Base-by-base conservation (phyloP, 176 grass and related monocot species). In the Echinochloa phyllopogon region DNA sequence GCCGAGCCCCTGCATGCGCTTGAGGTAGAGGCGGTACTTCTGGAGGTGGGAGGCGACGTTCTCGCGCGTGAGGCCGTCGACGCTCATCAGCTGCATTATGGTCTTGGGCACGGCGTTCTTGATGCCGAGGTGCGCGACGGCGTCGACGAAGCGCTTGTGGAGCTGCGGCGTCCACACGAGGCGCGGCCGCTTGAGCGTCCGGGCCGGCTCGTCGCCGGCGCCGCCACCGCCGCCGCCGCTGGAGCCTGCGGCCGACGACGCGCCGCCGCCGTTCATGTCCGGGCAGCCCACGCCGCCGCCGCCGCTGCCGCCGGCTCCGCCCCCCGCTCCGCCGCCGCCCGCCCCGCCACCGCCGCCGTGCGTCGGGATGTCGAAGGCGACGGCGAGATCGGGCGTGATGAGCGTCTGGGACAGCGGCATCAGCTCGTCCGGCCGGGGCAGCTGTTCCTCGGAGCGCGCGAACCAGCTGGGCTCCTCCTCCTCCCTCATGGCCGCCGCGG, bases 61-160 rank as follows among this genome's bases (percentile, higher is more conserved):
- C 77, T 97, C 94, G 82, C 94, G 94, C 56, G 94, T 97, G 81
- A 97, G 94, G 27, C 94, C 94, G 60, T 92, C 94, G 3, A 97
- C 92, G 82, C 92, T 97, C 94, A 97, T 97, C 41, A 97, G 87
- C 78, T 94, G 91, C 94, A 97, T 97, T 91, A 97, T 97, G 29
- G 94, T 97, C 90, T 97, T 97, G 56, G 94, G 94, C 67, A 97
- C 94, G 39, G 94, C 94, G 91, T 97, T 97, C 85, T 97, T 97
- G 83, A 97, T 97, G 70, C 94, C 94, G 3, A 97, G 89, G 83
- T 97, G 94, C 2, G 94, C 94, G 6, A 97, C 94, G 10, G 91
- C 94, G 79, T 97, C 94, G 3, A 97, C 94, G 64, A 97, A 97
- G 3, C 94, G 81, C 89, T 97, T 97, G 87, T 97, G 94, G 20